Base-by-base conservation (phyloP, 2,329 filamentous ascomycete genomes). In the Aspergillus sp. region DNA sequence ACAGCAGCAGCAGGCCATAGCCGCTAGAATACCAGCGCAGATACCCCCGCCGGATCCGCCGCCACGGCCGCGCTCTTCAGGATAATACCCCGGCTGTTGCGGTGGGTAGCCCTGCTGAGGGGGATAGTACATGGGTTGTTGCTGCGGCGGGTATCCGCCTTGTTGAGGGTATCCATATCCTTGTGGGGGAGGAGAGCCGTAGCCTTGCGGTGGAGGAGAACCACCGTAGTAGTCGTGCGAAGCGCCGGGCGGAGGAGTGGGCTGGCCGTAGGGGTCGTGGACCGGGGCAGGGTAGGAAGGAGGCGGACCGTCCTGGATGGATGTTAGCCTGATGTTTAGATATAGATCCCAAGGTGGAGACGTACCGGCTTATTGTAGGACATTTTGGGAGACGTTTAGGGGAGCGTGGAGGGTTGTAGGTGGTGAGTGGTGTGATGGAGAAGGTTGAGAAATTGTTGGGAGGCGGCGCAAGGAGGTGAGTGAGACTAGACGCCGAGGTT, bases 1-100 rank as follows among this genome's bases (percentile, higher is more conserved):
- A 67, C 79, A 81, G 65, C 79, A 81, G 64, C 79, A 81, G 62
- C 78, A 80, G 8, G 79, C 79, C 56, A 80, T 53, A 17, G 76
- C 78, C 47, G 76, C 78, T 63, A 79, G 66, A 15, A 81, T 69
- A 67, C 78, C 79, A 1, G 79, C 78, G 54, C 79, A 81, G 33
- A 79, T 72, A 2, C 79, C 78, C 8, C 73, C 71, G 12, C 66
- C 68, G 6, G 66, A 66, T 12, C 68, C 63, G 5, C 68, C 65
- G 40, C 71, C 65, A 8, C 69, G 62, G 11, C 68, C 67, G 49
- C 70, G 69, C 39, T 74, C 69, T 51, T 73, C 68, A 13, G 69
- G 66, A 45, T 74, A 72, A 51, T 78, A 75, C 3, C 73, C 75
- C 51, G 71, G 77, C 45, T 69, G 73, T 44, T 66, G 69, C 48